Evolutionary conservation across 257 asterid genomes (phyloP).

Genomic region (Gynochthodes officinalis): DNA sequence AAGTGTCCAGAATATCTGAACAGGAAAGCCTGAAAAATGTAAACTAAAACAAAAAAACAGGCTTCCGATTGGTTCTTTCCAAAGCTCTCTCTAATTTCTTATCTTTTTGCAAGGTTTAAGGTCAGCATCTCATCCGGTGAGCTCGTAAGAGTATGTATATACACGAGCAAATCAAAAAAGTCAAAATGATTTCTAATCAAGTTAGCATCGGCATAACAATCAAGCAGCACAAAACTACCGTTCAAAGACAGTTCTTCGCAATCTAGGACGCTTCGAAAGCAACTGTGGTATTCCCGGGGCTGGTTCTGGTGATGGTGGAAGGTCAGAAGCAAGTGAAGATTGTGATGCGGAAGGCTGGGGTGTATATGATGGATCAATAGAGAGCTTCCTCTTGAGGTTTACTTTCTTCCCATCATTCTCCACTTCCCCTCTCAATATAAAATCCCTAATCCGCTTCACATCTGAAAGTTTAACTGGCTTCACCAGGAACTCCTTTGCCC

Average conservation of each 20-base stretch:
- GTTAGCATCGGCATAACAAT: not conserved
- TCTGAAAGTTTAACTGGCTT: slow-evolving; percentile 82
- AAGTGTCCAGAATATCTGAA: not conserved
- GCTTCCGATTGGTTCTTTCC: not conserved
- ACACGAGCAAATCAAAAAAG: not conserved
- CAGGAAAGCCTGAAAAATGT: slow-evolving; percentile 4
- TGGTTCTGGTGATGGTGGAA: not conserved
- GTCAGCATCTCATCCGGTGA: not conserved
- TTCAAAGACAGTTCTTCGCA: not conserved
- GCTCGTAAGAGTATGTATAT: not conserved
- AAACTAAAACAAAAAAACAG: not conserved
- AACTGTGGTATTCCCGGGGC: not conserved
- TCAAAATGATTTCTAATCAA: not conserved
- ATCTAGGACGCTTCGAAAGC: not conserved
- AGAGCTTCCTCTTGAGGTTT: slow-evolving; percentile 46
- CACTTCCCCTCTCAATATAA: slow-evolving; percentile 42
- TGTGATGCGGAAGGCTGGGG: not conserved
- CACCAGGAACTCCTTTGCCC: slow-evolving; percentile 78
- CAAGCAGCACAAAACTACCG: not conserved
- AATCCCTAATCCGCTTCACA: slow-evolving; percentile 55
- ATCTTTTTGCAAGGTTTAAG: not conserved
- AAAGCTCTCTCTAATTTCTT: not conserved
- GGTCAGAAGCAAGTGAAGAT: not conserved
- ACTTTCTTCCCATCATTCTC: slow-evolving; percentile 17
- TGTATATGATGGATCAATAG: slow-evolving; percentile 17